Conservation (phyloP, 2,329 filamentous ascomycete species). For the Tolypocladium album region DNA sequence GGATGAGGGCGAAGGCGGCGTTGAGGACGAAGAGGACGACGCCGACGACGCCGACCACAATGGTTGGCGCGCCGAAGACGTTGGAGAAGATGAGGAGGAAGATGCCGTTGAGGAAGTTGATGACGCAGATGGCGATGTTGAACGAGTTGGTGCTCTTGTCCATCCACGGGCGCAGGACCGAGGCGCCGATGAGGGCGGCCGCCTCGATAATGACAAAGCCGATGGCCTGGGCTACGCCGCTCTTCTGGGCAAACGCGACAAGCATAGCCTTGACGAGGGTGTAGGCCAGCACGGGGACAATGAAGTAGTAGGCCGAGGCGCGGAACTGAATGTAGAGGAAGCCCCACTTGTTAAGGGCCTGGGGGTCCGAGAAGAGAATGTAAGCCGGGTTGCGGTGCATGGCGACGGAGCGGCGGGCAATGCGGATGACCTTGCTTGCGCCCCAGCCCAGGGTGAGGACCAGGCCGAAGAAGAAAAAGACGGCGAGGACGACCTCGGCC, state of each 20-base stretch:
- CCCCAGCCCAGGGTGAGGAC: slow-evolving; percentile 72
- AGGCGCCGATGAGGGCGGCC: slow-evolving; percentile 62
- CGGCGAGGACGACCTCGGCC: slow-evolving; percentile 74
- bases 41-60: slow-evolving; percentile 81
- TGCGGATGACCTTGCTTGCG: slow-evolving; percentile 76
- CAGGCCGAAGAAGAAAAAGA: slow-evolving; percentile 82
- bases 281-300: slow-evolving; percentile 69
- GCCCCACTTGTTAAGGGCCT: slow-evolving; percentile 92
- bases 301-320: slow-evolving; percentile 91
- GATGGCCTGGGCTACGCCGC: slow-evolving; percentile 64
- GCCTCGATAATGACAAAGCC: slow-evolving; percentile 77
- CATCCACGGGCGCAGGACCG: slow-evolving; percentile 88
- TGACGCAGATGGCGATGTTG: slow-evolving; percentile 81
- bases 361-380: slow-evolving; percentile 92
- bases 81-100: slow-evolving; percentile 83
- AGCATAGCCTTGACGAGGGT: slow-evolving; percentile 83
- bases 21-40: slow-evolving; percentile 85
- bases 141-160: slow-evolving; percentile 96
- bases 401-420: slow-evolving; percentile 76
- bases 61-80: slow-evolving; percentile 71
- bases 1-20: slow-evolving; percentile 69
- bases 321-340: slow-evolving; percentile 97
- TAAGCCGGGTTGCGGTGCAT: slow-evolving; percentile 97
- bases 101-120: slow-evolving; percentile 87
- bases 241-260: slow-evolving; percentile 67